Conservation (phyloP, 805 yeast genomes). For the Saccharomyces mikatae region DNA sequence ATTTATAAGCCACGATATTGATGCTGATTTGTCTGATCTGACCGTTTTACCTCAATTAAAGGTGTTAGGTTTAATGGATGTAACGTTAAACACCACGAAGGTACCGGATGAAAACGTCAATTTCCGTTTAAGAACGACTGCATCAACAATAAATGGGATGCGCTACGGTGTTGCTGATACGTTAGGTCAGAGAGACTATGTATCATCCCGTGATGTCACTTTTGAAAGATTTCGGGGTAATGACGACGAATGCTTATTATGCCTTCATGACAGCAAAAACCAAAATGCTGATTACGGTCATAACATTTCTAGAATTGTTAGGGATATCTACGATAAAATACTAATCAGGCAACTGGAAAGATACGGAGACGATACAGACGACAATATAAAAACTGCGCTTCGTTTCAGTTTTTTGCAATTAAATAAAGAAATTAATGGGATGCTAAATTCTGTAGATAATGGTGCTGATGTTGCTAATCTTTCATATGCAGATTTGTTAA, state of each 20-base stretch:
- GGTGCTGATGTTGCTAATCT: slow-evolving; percentile 40
- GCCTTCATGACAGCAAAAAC: slow-evolving; percentile 77
- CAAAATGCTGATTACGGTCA: slow-evolving; percentile 46
- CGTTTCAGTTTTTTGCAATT: slow-evolving; percentile 71
- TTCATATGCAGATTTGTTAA: slow-evolving; percentile 56
- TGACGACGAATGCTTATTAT: slow-evolving; percentile 70
- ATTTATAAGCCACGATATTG: slow-evolving; percentile 37
- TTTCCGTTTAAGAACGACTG: slow-evolving; percentile 83
- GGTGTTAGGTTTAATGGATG: slow-evolving; percentile 86
- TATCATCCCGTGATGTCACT: slow-evolving; percentile 77
- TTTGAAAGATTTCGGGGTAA: slow-evolving; percentile 81
- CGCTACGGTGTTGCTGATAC: slow-evolving; percentile 90
- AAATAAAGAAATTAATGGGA: slow-evolving; percentile 68
- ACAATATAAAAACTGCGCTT: slow-evolving; percentile 62
- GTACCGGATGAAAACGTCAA: slow-evolving; percentile 83
- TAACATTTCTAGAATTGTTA: slow-evolving; percentile 62
- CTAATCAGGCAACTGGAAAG: slow-evolving; percentile 39
- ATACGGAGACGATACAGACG: slow-evolving; percentile 35
- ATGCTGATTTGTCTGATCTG: slow-evolving; percentile 48
- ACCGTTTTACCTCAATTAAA: slow-evolving; percentile 64
- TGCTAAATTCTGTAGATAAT: slow-evolving; percentile 42
- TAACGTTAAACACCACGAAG: slow-evolving; percentile 78
- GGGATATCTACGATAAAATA: slow-evolving; percentile 62
- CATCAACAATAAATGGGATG: slow-evolving; percentile 64
- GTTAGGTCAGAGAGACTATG: slow-evolving; percentile 55